Base-by-base conservation (phyloP, 2,329 filamentous ascomycete species). In the Calonectria ilicicola region DNA sequence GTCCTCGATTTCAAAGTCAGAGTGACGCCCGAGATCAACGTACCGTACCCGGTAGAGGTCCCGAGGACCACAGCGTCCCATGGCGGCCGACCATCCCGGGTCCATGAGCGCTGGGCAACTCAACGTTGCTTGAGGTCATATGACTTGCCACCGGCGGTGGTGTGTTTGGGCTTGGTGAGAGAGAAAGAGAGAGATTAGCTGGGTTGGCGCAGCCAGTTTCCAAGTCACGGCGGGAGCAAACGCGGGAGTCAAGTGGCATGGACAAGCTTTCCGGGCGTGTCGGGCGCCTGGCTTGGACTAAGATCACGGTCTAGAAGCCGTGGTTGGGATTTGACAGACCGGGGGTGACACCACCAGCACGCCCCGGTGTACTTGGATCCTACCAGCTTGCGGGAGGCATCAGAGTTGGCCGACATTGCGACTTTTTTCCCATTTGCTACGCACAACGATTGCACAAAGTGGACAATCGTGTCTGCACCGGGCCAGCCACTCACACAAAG, bases 111-210 rank as follows among this genome's bases (percentile, higher is more conserved):
- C 46, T 47, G 65, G 47, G 64, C 64, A 67, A 72, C 69, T 65
- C 65, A 71, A 72, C 69, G 65, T 72, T 72, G 65, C 69, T 67
- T 58, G 44, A 29, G 65, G 65, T 68, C 69, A 72, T 68, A 72
- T 72, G 69, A 68, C 65, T 71, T 64, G 69, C 69, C 65, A 72
- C 65, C 23, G 32, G 35, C 26, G 15, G 29, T 23, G 53, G n/a
- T 47, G 51, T 58, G 51, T 23, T 58, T 12, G 23, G 47, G 23
- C 8, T 27, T 32, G 5, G 5, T 32, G 29, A 9, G 32, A 35
- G 35, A 27, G 40, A 46, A 9, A 9, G 32, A 35, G 35, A 27
- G 40, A 46, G 56, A 38, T 53, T 58, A 58, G 65, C n/a, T 51
- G 21, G 29, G 65, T 27, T 51, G 21, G 29, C 42, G 15, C 19